These are phyloP conservation scores for Coemansia aciculifera DNA, from an alignment of 192 early-diverging fungal genomes.

Conservation along the genomic window DNA sequence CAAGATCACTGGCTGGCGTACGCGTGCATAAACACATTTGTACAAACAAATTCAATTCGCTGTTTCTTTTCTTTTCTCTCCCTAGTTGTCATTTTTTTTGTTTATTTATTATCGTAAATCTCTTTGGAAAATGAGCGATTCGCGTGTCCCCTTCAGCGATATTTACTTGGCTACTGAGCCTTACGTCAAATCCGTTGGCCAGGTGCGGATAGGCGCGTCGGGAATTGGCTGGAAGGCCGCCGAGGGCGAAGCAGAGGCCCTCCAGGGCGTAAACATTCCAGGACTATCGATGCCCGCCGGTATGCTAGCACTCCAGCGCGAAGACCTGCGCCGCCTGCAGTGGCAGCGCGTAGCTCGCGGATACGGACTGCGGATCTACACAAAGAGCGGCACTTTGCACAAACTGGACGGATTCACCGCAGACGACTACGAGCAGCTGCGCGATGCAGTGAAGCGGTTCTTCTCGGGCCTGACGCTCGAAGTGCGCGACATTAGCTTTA, in stretches of 20 bases:
- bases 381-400: constrained; percentile 69
- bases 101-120: constrained; percentile 2
- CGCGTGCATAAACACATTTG: neutral
- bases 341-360: constrained; percentile 86
- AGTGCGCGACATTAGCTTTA: constrained; percentile 78
- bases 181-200: constrained; percentile 40
- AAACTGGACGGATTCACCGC: constrained; percentile 88
- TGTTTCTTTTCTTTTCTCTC: neutral
- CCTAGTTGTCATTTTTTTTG: neutral
- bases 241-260: constrained; percentile 43
- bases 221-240: constrained; percentile 57
- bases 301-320: constrained; percentile 49
- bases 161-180: constrained; percentile 54
- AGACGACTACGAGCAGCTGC: constrained; percentile 84
- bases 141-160: constrained; percentile 38
- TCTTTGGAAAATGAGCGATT: constrained; percentile 31
- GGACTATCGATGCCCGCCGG: constrained; percentile 29
- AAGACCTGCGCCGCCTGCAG: constrained; percentile 70
- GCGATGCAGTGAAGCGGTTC: constrained; percentile 64
- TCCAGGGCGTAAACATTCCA: constrained; percentile 34
- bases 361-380: constrained; percentile 75
- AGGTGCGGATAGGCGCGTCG: constrained; percentile 48
- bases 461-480: constrained; percentile 79
- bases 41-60: neutral
- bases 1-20: neutral